Percentiles rank a stretch among this genome's conserved stretches.
phyloP scores from a whole-genome alignment of 78 protist genomes.

The Cavenderia fasciculata region DNA sequence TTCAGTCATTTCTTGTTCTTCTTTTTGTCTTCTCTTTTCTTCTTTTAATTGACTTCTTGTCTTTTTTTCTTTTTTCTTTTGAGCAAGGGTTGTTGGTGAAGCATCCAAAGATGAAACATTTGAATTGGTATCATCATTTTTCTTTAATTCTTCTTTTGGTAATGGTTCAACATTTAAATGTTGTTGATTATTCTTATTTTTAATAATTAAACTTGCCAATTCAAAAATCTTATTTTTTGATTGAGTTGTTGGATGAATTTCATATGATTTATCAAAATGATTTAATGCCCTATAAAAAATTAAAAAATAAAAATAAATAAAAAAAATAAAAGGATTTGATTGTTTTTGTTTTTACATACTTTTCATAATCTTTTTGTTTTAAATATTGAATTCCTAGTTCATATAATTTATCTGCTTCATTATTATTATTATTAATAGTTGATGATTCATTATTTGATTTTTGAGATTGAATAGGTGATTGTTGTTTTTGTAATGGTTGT shows the following conservation, averaged over 20 bases:
- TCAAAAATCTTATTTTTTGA: slow-evolving; percentile 71
- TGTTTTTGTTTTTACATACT: neutral
- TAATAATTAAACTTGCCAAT: slow-evolving; percentile 34
- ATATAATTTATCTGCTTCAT: slow-evolving; percentile 56
- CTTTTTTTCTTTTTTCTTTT: slow-evolving; percentile 6
- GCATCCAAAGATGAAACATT: neutral
- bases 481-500: neutral
- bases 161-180: neutral
- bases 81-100: neutral
- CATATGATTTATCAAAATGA: slow-evolving; percentile 71
- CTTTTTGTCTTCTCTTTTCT: slow-evolving; percentile 48
- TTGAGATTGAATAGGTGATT: neutral
- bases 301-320: neutral
- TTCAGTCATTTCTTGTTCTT: slow-evolving; percentile 36
- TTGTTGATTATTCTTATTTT: slow-evolving; percentile 9
- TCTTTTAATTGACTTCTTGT: slow-evolving; percentile 40
- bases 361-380: slow-evolving; percentile 54
- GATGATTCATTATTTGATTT: neutral
- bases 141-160: neutral
- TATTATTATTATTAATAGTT: neutral
- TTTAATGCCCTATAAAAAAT: slow-evolving; percentile 24
- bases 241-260: slow-evolving; percentile 57
- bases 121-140: neutral
- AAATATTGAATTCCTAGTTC: slow-evolving; percentile 39
- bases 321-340: neutral